Conservation (phyloP, 1,284 basidiomycete genomes). For the Sphagnurus paluster region DNA sequence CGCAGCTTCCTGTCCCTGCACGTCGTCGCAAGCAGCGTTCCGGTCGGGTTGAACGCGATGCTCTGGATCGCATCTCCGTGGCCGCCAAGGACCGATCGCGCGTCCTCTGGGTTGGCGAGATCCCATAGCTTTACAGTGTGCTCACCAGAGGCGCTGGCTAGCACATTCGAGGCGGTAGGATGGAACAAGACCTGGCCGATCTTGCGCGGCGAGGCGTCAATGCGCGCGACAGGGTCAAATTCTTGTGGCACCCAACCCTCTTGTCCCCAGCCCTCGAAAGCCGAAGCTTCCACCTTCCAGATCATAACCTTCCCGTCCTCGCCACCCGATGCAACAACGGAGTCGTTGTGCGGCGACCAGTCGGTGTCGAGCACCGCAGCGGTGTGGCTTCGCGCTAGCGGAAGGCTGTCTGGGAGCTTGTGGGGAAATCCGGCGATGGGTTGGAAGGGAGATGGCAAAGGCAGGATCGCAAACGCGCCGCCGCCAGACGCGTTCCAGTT, state of each 20-base stretch:
- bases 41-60: constrained; percentile 82
- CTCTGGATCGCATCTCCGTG: constrained; percentile 91
- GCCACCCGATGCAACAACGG: constrained; percentile 85
- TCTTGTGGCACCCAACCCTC: constrained; percentile 85
- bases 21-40: constrained; percentile 77
- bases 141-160: constrained; percentile 89
- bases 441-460: constrained; percentile 76
- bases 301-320: constrained; percentile 94
- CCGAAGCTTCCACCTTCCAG: constrained; percentile 76
- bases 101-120: constrained; percentile 66
- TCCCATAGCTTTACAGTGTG: constrained; percentile 93
- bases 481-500: constrained; percentile 98
- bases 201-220: constrained; percentile 80
- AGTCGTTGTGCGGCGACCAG: constrained; percentile 95
- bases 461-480: constrained; percentile 92
- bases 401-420: constrained; percentile 92
- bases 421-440: constrained; percentile 59
- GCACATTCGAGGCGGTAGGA: constrained; percentile 85
- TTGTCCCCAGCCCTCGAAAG: constrained; percentile 85
- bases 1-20: constrained; percentile 92
- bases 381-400: constrained; percentile 86
- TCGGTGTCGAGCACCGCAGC: constrained; percentile 93
- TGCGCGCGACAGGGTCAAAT: constrained; percentile 77
- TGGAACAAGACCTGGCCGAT: constrained; percentile 96
- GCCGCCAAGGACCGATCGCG: constrained; percentile 66